A percentile compares a stretch with the other conserved stretches of the same genome.
Conservation (phyloP, 768 basidiomycete species). For the Amanita subjunquillea region DNA sequence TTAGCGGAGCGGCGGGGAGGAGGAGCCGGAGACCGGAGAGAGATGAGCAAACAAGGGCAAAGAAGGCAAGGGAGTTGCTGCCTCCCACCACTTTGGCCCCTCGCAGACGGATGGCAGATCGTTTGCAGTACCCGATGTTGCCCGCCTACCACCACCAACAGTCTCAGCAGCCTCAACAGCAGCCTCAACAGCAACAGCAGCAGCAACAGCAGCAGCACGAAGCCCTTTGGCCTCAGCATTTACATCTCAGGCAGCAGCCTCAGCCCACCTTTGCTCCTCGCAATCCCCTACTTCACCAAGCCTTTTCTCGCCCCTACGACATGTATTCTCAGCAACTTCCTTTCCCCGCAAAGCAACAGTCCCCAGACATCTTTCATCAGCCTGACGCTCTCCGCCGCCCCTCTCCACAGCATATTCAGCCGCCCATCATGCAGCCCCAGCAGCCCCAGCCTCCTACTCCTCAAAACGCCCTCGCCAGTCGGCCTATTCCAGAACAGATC, state of each 20-base stretch:
- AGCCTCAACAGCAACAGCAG: slow-evolving; percentile 32
- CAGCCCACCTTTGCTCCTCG: slow-evolving; percentile 15
- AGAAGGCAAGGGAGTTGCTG: slow-evolving; percentile 42
- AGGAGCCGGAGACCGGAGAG: slow-evolving; percentile 1
- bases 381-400: slow-evolving; percentile 38
- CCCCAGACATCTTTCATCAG: slow-evolving; percentile 12
- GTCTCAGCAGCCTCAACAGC: slow-evolving; percentile 13
- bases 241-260: slow-evolving; percentile 30
- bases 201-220: slow-evolving; percentile 26
- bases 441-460: not conserved
- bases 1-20: slow-evolving; percentile 4
- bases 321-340: slow-evolving; percentile 12
- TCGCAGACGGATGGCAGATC: slow-evolving; percentile 43
- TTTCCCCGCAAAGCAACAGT: slow-evolving; percentile 15
- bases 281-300: slow-evolving; percentile 15
- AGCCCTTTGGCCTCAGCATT: slow-evolving; percentile 36
- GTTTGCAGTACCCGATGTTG: slow-evolving; percentile 45
- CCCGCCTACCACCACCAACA: slow-evolving; percentile 34
- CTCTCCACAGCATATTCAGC: slow-evolving; percentile 19
- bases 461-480: not conserved
- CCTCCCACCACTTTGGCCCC: slow-evolving; percentile 44
- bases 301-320: no score
- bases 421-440: not conserved
- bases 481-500: slow-evolving; percentile 1
- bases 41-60: slow-evolving; percentile 29